Base-by-base conservation (phyloP, 805 yeast species). In the Scheffersomyces lignosus region DNA sequence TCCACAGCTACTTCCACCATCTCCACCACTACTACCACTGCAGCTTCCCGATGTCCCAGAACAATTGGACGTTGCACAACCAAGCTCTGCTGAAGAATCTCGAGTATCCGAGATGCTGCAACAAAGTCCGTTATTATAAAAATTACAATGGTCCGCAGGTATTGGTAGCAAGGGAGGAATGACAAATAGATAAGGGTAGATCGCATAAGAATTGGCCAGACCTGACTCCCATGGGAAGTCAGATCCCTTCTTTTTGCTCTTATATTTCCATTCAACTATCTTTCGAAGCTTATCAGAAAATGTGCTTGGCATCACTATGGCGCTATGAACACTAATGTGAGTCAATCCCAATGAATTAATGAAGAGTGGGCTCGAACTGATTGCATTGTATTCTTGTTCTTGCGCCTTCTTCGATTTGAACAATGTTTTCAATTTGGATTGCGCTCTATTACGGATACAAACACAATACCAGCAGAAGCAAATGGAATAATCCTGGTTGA, bases 381-480 rank as follows among this genome's bases (percentile, higher is more conserved):
- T 13, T 7, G 10, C 4, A 5, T 5, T 15, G n/a, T n/a, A n/a
- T 27, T 27, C 17, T 12, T 27, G 17, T 15, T 13, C 24, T 10
- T 20, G 7, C 10, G 10, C 9, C 24, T 20, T 20, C 10, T 20
- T 20, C 4, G 16, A 16, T 17, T 16, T 27, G 14, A 5, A 16
- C 4, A 16, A 15, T 15, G 8, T 14, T 13, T 16, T 27, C 16
- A 16, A 27, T 22, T 25, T 38, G 4, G 32, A 23, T 5, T 24
- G 6, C 2, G 32, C 8, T 9, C 30, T 27, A 4, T 22, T 8
- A 3, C 36, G 25, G 27, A 16, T 14, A 18, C 15, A 15, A 6
- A 31, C 38, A 36, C 45, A 41, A 18, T 38, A 38, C 38, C 35
- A 39, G 33, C 63, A 56, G 34, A 43, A 47, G 27, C 63, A 58